phyloP scores from a whole-genome alignment of 2,329 filamentous ascomycete genomes.

The Drechslerella stenobrocha region DNA sequence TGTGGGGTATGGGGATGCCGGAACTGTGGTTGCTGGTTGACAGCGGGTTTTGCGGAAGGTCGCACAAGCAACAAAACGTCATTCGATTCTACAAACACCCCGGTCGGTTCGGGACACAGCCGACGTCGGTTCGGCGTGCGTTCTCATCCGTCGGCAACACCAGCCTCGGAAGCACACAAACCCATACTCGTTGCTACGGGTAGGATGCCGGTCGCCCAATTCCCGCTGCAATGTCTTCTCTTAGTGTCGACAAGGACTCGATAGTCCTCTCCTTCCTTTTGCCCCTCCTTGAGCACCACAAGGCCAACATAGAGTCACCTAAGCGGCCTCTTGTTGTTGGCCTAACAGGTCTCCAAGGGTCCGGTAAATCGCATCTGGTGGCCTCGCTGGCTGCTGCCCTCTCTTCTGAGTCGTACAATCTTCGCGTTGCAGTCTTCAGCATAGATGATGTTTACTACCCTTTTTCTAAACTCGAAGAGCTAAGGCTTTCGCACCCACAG shows the following conservation, averaged over 20 bases:
- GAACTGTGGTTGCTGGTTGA: no score
- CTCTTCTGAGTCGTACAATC: slow-evolving; percentile 58
- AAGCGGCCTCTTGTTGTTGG: slow-evolving; percentile 74
- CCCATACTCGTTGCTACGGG: background rate
- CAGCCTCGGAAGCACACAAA: background rate
- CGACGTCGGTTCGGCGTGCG: background rate
- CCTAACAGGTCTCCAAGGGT: slow-evolving; percentile 87
- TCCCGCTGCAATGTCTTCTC: background rate
- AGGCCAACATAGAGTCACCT: background rate
- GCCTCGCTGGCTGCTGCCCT: slow-evolving; percentile 67
- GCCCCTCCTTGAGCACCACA: slow-evolving; percentile 13
- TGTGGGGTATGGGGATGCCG: no score
- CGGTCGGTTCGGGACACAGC: background rate
- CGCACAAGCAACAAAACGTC: background rate
- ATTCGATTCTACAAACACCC: background rate
- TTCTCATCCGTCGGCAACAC: background rate
- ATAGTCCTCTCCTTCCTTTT: slow-evolving; percentile 14
- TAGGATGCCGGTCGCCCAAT: no score
- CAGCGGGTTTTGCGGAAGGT: background rate
- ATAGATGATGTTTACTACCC: slow-evolving; percentile 89
- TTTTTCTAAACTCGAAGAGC: slow-evolving; percentile 67
- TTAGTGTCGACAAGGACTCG: slow-evolving; percentile 9
- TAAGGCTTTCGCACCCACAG: slow-evolving; percentile 67
- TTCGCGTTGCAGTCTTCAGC: slow-evolving; percentile 72
- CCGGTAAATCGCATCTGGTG: slow-evolving; percentile 88